Conservation (phyloP, 75 land plant genomes). For the Pinus taeda region DNA sequence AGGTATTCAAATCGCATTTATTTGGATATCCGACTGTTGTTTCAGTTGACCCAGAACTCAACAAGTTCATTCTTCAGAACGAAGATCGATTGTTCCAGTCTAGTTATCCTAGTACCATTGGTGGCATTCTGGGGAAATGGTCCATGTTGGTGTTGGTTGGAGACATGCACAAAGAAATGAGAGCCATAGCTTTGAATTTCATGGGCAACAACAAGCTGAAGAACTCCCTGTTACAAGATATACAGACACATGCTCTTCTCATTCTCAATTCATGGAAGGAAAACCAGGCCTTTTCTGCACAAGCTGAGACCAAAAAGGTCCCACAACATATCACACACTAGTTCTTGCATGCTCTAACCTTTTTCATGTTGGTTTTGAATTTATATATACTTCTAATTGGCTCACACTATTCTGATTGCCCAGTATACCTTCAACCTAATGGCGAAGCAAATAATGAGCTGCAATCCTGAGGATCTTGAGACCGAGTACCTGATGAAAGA, state of each 20-base stretch:
- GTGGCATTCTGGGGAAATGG: conserved; percentile 81
- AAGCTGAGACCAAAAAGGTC: conserved; percentile 57
- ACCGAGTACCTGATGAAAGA: conserved; percentile 20
- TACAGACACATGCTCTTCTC: conserved; percentile 46
- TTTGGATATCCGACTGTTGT: conserved; percentile 75
- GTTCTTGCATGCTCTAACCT: background rate
- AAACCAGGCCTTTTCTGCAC: conserved; percentile 40
- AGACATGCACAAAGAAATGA: conserved; percentile 70
- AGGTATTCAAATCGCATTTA: conserved; percentile 68
- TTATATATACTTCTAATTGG: background rate
- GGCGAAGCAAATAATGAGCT: conserved; percentile 39
- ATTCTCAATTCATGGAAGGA: conserved; percentile 48
- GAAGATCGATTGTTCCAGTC: conserved; percentile 72
- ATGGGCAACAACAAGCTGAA: conserved; percentile 44
- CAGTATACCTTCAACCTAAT: conserved; percentile 58
- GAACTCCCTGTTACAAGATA: conserved; percentile 45
- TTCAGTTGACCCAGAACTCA: conserved; percentile 73
- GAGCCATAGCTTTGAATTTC: conserved; percentile 64
- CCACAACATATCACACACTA: background rate
- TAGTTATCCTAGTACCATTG: conserved; percentile 70
- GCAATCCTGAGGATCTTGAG: conserved; percentile 30
- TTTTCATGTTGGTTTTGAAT: background rate
- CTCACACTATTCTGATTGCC: background rate
- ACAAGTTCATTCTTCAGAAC: conserved; percentile 68
- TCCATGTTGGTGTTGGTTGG: conserved; percentile 76